Evolutionary conservation across 306 rosid genomes (phyloP).

Genomic region (Quillaja saponaria): DNA sequence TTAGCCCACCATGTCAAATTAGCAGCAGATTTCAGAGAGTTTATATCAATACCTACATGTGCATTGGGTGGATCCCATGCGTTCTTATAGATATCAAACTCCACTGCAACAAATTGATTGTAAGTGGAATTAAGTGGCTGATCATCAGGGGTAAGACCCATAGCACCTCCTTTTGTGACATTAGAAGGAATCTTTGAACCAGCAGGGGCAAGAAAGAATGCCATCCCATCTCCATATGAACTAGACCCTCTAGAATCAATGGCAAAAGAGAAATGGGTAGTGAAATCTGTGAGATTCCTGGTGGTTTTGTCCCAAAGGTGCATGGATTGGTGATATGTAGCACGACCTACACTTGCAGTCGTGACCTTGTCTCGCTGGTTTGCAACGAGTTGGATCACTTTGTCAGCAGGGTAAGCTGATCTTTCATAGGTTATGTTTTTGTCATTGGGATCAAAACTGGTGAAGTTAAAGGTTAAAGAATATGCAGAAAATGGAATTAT

Average conservation of each 20-base stretch:
- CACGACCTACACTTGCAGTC: too few species aligned
- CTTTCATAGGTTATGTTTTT: conserved; percentile 24
- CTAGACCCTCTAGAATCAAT: conserved; percentile 6
- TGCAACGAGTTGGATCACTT: conserved; percentile 30
- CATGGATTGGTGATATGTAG: conserved; percentile 23
- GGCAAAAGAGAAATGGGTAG: conserved; percentile 46
- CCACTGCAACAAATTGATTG: conserved; percentile 25
- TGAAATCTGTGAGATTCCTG: conserved; percentile 41
- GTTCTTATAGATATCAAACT: conserved; percentile 29
- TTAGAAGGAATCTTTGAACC: too few species aligned
- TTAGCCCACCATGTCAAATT: background rate
- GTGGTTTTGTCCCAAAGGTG: conserved; percentile 44
- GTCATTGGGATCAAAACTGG: too few species aligned
- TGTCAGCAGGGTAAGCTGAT: conserved; percentile 15
- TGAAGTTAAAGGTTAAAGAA: too few species aligned
- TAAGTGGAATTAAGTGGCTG: conserved; percentile 7
- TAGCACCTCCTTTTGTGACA: conserved; percentile 39
- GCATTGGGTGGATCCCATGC: background rate
- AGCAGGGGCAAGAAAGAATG: conserved; percentile 55
- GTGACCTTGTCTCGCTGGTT: conserved; percentile 20
- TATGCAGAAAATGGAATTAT: too few species aligned
- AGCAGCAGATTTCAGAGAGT: background rate
- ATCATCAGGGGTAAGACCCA: too few species aligned
- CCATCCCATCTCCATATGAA: conserved; percentile 37
- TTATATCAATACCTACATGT: conserved; percentile 37